phyloP scores from a whole-genome alignment of 768 basidiomycete species.

The Glaciozyma martinii region DNA sequence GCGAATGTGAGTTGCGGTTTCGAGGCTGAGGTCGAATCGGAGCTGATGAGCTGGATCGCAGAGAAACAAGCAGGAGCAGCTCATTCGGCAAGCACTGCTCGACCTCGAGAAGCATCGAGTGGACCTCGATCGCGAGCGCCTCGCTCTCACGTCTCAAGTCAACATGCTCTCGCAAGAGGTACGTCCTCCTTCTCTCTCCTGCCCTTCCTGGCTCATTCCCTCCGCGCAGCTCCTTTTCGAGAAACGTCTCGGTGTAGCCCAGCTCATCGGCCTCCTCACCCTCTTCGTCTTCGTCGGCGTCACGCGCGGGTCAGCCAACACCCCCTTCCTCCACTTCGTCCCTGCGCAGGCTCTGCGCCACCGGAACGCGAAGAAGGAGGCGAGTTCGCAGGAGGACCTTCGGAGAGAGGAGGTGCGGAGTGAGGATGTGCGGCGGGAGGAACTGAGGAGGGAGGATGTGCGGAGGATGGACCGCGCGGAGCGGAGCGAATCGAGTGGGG shows the following conservation, averaged over 20 bases:
- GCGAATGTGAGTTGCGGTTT: constrained; percentile 23
- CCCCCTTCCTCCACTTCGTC: constrained; percentile 29
- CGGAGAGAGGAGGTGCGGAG: neutral
- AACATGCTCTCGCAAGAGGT: constrained; percentile 77
- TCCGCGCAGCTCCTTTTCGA: constrained; percentile 63
- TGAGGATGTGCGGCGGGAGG: neutral
- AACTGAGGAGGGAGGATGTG: neutral
- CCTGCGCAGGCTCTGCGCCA: neutral
- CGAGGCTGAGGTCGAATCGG: too few relatives aligned
- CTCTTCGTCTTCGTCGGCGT: constrained; percentile 79
- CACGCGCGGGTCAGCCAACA: constrained; percentile 57
- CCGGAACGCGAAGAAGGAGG: neutral
- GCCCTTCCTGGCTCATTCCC: neutral
- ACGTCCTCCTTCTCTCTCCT: neutral
- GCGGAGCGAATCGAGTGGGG: neutral
- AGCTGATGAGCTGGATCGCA: constrained; percentile 34
- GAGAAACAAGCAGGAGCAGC: constrained; percentile 63
- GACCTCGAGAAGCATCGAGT: constrained; percentile 63
- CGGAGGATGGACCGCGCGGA: neutral
- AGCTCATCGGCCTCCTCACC: constrained; percentile 70
- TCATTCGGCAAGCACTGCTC: constrained; percentile 53
- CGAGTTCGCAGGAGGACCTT: too few relatives aligned
- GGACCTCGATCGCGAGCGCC: constrained; percentile 61
- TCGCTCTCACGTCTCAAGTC: constrained; percentile 58
- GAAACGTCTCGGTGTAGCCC: constrained; percentile 79